Conservation (phyloP, 805 yeast genomes). For the Cyberlindnera subsufficiens region DNA sequence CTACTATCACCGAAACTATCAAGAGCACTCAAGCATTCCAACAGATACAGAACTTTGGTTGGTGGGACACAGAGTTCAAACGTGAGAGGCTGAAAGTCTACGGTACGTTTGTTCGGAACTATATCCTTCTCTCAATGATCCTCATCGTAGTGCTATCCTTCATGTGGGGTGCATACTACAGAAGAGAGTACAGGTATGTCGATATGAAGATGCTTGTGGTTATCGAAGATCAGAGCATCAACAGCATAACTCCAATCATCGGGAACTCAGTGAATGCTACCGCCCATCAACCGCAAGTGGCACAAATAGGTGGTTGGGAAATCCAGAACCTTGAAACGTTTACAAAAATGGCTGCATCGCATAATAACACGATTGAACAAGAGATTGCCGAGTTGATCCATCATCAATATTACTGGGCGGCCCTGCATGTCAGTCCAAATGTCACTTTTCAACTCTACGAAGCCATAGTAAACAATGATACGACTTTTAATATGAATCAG, state of each 20-base stretch:
- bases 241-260: slow-evolving; percentile 17
- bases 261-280: slow-evolving; percentile 4
- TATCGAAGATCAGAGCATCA: slow-evolving; percentile 25
- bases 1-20: slow-evolving; percentile 15
- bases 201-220: slow-evolving; percentile 27
- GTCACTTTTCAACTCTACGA: slow-evolving; percentile 31
- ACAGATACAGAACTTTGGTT: slow-evolving; percentile 14
- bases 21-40: slow-evolving; percentile 9
- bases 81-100: slow-evolving; percentile 14
- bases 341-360: slow-evolving; percentile 11
- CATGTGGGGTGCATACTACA: slow-evolving; percentile 30
- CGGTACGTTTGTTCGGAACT: slow-evolving; percentile 13
- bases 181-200: slow-evolving; percentile 19
- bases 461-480: slow-evolving; percentile 19
- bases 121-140: slow-evolving; percentile 19
- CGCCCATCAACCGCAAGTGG: slow-evolving; percentile 1
- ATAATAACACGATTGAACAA: slow-evolving; percentile 24
- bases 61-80: slow-evolving; percentile 18
- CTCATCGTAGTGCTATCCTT: slow-evolving; percentile 23
- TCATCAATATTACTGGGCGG: slow-evolving; percentile 54
- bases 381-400: slow-evolving; percentile 38
- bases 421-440: slow-evolving; percentile 42
- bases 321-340: slow-evolving; percentile 20
- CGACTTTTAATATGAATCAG: slow-evolving; percentile 16
- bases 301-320: slow-evolving; percentile 24